A percentile compares a stretch with the other conserved stretches of the same genome.
Conservation (phyloP, 257 asterid species). For the Hygrophila difformis region DNA sequence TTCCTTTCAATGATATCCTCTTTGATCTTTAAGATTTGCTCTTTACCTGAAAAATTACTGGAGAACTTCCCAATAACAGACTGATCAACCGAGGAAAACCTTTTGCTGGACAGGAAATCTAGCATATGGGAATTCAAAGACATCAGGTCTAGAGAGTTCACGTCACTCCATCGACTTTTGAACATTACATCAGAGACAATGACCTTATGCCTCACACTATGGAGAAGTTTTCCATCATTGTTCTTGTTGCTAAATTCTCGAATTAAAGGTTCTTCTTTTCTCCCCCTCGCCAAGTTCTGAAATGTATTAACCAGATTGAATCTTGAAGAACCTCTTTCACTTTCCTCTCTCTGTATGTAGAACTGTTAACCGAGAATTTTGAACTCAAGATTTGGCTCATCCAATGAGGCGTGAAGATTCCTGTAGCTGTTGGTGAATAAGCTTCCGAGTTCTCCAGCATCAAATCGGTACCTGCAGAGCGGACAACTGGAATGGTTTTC, state of each 20-base stretch:
- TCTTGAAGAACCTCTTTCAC: constrained; percentile 17
- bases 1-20: constrained; percentile 30
- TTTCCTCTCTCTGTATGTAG: constrained; percentile 30
- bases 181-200: constrained; percentile 38
- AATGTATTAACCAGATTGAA: constrained; percentile 20
- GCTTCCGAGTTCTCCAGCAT: constrained; percentile 20
- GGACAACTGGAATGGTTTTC: constrained; percentile 54
- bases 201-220: constrained; percentile 43
- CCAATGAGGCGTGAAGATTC: too few species aligned
- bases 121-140: constrained; percentile 50
- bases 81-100: constrained; percentile 17
- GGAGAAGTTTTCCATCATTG: constrained; percentile 11
- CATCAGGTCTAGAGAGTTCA: constrained; percentile 50
- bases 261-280: constrained; percentile 25
- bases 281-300: constrained; percentile 18
- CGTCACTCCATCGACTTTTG: constrained; percentile 66
- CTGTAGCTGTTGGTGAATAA: constrained; percentile 15
- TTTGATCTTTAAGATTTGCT: constrained; percentile 28
- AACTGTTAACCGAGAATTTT: not conserved
- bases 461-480: constrained; percentile 30
- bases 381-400: too few species aligned
- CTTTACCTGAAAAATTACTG: constrained; percentile 10
- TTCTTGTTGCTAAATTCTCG: constrained; percentile 8
- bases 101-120: constrained; percentile 17
- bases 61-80: constrained; percentile 16